Evolutionary conservation across 2,329 filamentous ascomycete species (phyloP).

Genomic region (Trichoderma sp.): DNA sequence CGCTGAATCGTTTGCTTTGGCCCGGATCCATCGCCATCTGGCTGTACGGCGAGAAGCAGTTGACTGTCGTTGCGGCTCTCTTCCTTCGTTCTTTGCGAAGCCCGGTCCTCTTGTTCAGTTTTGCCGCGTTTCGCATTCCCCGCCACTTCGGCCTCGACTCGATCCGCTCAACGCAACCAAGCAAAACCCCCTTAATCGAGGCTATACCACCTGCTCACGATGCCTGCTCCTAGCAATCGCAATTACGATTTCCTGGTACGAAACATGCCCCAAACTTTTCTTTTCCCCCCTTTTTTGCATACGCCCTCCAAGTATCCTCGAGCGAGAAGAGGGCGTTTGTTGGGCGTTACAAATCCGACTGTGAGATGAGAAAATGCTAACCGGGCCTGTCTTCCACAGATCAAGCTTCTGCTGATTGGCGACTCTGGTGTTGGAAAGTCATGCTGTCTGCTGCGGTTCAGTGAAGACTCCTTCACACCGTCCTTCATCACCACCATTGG

Average conservation of each 20-base stretch:
- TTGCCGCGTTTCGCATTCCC: constrained; percentile 6
- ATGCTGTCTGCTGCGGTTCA: constrained; percentile 94
- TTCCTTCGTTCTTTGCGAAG: background rate
- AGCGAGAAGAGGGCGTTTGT: background rate
- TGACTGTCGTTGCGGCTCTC: background rate
- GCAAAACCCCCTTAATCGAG: background rate
- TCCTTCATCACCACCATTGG: constrained; percentile 99
- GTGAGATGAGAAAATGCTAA: background rate
- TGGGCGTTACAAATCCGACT: constrained; percentile 18
- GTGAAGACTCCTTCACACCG: constrained; percentile 95
- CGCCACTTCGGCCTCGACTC: constrained; percentile 10
- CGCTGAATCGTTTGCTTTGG: background rate
- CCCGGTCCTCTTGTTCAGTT: background rate
- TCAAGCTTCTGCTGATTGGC: constrained; percentile 95
- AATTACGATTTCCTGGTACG: constrained; percentile 99
- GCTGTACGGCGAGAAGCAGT: constrained; percentile 1
- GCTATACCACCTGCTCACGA: constrained; percentile 3
- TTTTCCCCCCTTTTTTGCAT: background rate
- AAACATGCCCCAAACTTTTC: background rate
- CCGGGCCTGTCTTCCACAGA: constrained; percentile 55
- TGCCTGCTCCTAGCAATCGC: constrained; percentile 74
- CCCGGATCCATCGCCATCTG: constrained; percentile 5
- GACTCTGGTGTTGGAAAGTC: constrained; percentile 97
- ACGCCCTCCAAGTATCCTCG: background rate
- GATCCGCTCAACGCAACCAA: background rate